These are phyloP conservation scores for Macrolepiota dolichaula DNA, from an alignment of 768 basidiomycete species.

Conservation along the genomic window DNA sequence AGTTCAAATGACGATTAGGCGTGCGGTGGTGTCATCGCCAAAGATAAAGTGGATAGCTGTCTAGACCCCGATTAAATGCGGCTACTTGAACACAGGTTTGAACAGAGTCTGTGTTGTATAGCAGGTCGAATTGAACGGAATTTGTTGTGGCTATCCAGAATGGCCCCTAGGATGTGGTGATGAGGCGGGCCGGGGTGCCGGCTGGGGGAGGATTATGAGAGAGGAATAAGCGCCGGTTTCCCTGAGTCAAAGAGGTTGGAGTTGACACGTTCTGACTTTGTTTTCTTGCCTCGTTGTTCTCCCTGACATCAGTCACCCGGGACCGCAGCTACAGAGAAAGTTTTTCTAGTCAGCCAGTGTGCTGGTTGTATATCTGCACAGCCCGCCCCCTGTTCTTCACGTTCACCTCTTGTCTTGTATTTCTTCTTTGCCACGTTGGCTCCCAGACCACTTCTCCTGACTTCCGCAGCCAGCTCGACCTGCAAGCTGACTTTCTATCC, in stretches of 20 bases:
- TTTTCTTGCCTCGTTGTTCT: background rate
- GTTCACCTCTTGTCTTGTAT: background rate
- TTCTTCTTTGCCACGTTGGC: background rate
- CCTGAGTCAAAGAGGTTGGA: slow-evolving; percentile 1
- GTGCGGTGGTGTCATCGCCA: no score
- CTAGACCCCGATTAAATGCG: no score
- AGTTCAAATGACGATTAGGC: no score
- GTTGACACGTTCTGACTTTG: slow-evolving; percentile 9
- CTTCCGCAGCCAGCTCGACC: background rate
- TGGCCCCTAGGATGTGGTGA: background rate
- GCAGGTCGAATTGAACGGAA: no score
- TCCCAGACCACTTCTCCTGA: background rate
- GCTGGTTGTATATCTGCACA: slow-evolving; percentile 4
- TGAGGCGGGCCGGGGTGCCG: background rate
- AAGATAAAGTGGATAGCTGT: no score
- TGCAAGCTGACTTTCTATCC: slow-evolving; percentile 8
- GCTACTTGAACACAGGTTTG: no score
- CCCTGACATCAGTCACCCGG: slow-evolving; percentile 4
- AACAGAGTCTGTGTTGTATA: no score
- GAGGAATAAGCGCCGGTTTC: background rate
- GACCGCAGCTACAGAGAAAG: background rate
- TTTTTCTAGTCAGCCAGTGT: background rate
- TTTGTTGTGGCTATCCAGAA: no score
- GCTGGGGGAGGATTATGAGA: background rate
- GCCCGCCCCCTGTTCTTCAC: background rate